Base-by-base conservation (phyloP, 2,329 filamentous ascomycete genomes). In the Epichloe baconii region DNA sequence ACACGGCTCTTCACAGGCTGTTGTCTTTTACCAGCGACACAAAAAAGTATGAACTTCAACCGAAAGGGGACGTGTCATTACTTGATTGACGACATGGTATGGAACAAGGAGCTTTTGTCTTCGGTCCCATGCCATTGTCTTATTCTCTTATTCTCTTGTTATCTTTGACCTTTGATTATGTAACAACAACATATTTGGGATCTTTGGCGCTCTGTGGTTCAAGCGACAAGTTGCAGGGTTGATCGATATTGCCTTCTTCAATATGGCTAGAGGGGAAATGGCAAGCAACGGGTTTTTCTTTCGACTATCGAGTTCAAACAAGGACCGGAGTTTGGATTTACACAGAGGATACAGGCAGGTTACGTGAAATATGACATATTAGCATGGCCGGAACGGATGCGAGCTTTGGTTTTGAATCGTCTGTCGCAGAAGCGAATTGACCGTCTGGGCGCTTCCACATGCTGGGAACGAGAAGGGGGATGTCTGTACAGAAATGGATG, bases 131-230 rank as follows among this genome's bases (percentile, higher is more conserved):
- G 11, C 19, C 26, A 21, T 14, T 41, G 7, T 26, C 31, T 14
- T 7, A 35, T 41, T 1, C 5, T 26, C 38, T 43, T 46, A 35
- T 40, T 37, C 14, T 46, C 7, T 40, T 23, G 3, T 46, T 47
- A 12, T 49, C 3, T 34, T 43, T 46, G 43, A 43, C 14, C 54
- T 59, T 55, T 55, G 58, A 59, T 55, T 56, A 61, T 64, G 61
- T 65, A 66, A 58, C 58, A 66, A 58, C 57, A 66, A 58, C 58
- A 59, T 52, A 34, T 52, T 48, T 52, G 43, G 49, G 49, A 48
- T 48, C 14, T 55, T 44, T 40, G 44, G 48, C 48, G 51, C 51
- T 48, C 12, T 38, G 44, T 45, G 48, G 48, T 47, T 44, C 40
- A 50, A 50, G 48, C 51, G 51, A 53, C 44, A 44, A 44, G 48